These are phyloP conservation scores for Otatea glauca DNA, from an alignment of 176 grass and related monocot species.

Conservation along the genomic window DNA sequence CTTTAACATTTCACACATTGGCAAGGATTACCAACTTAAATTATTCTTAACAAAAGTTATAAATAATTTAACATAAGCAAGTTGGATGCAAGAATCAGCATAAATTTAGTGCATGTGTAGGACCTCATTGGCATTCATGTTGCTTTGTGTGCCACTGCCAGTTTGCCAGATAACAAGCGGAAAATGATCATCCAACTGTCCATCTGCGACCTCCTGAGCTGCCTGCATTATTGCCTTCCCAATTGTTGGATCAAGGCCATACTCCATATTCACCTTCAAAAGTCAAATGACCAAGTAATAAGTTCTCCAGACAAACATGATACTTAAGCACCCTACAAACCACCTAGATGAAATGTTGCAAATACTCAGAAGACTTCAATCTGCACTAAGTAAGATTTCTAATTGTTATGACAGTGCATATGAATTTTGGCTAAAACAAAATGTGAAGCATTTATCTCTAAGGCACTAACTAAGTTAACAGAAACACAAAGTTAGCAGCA, in stretches of 20 bases:
- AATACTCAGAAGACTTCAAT: slow-evolving; percentile 21
- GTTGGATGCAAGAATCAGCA: slow-evolving; percentile 6
- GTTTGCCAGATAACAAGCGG: slow-evolving; percentile 99
- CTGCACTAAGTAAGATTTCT: background rate
- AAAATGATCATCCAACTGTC: slow-evolving; percentile 90
- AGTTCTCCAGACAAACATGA: slow-evolving; percentile 28
- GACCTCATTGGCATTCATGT: slow-evolving; percentile 99
- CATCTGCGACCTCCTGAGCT: slow-evolving; percentile 87
- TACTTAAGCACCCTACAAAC: slow-evolving; percentile 21
- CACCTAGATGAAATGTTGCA: slow-evolving; percentile 5
- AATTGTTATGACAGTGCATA: background rate
- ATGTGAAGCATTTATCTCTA: background rate
- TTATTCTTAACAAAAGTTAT: background rate
- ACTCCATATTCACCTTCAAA: slow-evolving; percentile 96
- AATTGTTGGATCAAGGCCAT: slow-evolving; percentile 81
- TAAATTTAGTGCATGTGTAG: slow-evolving; percentile 21
- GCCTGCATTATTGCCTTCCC: slow-evolving; percentile 90
- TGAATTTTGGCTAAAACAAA: slow-evolving; percentile 12
- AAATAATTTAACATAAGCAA: slow-evolving; percentile 13
- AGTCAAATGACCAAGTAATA: slow-evolving; percentile 25
- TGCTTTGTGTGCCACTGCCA: slow-evolving; percentile 98
- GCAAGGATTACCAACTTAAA: background rate
- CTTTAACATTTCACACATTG: background rate
- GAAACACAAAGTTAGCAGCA: background rate
- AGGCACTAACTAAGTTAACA: background rate